Percentiles rank a stretch among this genome's conserved stretches.
These are phyloP conservation scores for Rhamnella rubrinervis DNA, from an alignment of 331 rosid species.

Conservation along the genomic window DNA sequence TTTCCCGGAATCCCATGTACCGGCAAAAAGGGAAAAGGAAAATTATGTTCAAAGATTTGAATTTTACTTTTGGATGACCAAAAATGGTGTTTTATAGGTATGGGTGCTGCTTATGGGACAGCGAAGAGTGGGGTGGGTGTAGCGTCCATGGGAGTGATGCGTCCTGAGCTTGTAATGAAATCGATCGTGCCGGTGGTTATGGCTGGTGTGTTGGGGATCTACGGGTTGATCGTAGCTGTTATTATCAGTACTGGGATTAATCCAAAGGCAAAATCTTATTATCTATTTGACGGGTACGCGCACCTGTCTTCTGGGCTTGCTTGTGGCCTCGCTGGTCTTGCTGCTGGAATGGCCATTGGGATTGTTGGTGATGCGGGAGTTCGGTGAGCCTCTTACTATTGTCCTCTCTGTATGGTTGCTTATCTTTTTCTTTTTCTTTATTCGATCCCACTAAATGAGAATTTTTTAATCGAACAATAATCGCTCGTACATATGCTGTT, in stretches of 20 bases:
- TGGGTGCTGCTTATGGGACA: conserved; percentile 77
- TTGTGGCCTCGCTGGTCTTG: conserved; percentile 80
- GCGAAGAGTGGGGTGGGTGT: conserved; percentile 82
- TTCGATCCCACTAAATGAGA: neutral
- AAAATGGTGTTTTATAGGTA: conserved; percentile 32
- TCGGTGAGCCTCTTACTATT: conserved; percentile 28
- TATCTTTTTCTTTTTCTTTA: neutral
- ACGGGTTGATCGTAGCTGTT: conserved; percentile 68
- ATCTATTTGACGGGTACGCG: conserved; percentile 72
- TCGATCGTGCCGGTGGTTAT: conserved; percentile 77
- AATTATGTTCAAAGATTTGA: neutral
- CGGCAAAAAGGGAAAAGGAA: neutral
- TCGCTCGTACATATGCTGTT: too few relatives aligned
- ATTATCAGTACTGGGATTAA: conserved; percentile 71
- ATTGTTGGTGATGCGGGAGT: conserved; percentile 85
- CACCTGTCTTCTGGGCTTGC: conserved; percentile 78
- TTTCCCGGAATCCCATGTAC: neutral
- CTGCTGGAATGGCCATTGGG: conserved; percentile 81
- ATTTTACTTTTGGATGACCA: neutral
- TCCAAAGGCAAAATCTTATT: conserved; percentile 71
- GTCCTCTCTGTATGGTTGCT: neutral
- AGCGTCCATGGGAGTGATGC: conserved; percentile 79
- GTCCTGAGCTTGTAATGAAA: conserved; percentile 83
- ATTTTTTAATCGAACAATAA: too few relatives aligned
- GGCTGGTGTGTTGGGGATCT: conserved; percentile 76